Conservation (phyloP, 345 rosid genomes). For the Pelargonium nanum region DNA sequence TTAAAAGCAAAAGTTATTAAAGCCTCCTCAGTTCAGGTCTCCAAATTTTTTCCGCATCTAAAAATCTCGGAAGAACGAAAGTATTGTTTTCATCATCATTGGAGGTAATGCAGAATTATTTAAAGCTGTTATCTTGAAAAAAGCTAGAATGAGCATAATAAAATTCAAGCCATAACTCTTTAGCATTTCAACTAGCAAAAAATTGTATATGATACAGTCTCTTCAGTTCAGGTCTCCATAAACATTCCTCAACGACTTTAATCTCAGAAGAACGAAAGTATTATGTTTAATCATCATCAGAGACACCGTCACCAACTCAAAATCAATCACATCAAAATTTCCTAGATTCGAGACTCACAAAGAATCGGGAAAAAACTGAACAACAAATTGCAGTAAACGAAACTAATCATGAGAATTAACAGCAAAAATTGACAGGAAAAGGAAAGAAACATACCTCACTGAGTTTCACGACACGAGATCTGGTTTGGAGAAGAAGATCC, state of each 20-base stretch:
- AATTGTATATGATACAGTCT: background rate
- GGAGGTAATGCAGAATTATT: conserved; percentile 1
- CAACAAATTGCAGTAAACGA: background rate
- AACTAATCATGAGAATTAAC: background rate
- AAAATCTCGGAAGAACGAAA: conserved; percentile 20
- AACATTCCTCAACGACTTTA: background rate
- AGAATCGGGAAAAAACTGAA: background rate
- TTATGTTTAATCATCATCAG: background rate
- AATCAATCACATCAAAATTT: background rate
- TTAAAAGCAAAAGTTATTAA: background rate
- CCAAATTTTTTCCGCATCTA: conserved; percentile 10
- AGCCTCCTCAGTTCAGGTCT: conserved; percentile 15
- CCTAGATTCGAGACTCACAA: background rate
- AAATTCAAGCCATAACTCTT: background rate
- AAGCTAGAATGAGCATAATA: background rate
- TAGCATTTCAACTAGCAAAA: background rate
- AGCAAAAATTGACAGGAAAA: background rate
- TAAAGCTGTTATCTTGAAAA: background rate
- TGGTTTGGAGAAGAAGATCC: background rate
- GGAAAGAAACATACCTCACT: background rate
- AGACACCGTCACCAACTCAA: background rate
- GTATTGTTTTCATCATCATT: conserved; percentile 8
- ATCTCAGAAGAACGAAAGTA: conserved; percentile 16
- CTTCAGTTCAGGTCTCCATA: conserved; percentile 18
- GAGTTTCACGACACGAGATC: too few relatives aligned